Base-by-base conservation (phyloP, 176 grass and related monocot species). In the Oryza officinalis region DNA sequence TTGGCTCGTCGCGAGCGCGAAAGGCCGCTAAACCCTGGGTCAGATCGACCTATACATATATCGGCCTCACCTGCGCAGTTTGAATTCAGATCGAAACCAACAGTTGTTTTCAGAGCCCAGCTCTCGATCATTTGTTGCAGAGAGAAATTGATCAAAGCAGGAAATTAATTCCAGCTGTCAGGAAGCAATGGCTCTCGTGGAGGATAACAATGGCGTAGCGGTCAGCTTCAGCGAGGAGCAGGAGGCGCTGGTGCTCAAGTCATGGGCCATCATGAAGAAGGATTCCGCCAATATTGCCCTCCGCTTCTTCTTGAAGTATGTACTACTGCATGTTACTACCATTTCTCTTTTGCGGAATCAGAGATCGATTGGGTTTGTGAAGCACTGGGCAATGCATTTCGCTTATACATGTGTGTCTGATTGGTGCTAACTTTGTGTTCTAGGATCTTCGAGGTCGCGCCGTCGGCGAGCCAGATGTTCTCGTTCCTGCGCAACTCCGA, bases 241-340 rank as follows among this genome's bases (percentile, higher is more conserved):
- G 78, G 96, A 99, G 78, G 91, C 91, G 12, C 87, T 96, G 74
- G 91, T 99, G 83, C 84, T 94, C 69, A 85, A 92, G 41, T 96
- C 96, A 22, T 99, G 96, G 96, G 76, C 70, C 31, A 35, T 89
- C 54, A 96, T 99, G 96, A 99, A 94, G 93, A 99, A 99, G 77
- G 87, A 99, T 74, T 84, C 96, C 1, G 91, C 91, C 27, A 80
- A 83, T 38, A 73, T 86, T 28, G 96, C 91, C 10, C 79, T 94
- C 69, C 91, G 92, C 38, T 92, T 99, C 83, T 99, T 99, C 78
- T 32, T 99, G 20, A 99, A 92, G 96, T 95, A 87, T 13, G 69
- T n/a, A 47, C 37, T 32, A 4, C 7, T 38, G 1, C 17, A 22
- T 54, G 17, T 57, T 57, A 6, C 5, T 22, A 57, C 20, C 18